Evolutionary conservation across 352 stramenopile species (phyloP), one percentile per base, ranked within the genome.

Genomic region (Saprolegnia parasitica): DNA sequence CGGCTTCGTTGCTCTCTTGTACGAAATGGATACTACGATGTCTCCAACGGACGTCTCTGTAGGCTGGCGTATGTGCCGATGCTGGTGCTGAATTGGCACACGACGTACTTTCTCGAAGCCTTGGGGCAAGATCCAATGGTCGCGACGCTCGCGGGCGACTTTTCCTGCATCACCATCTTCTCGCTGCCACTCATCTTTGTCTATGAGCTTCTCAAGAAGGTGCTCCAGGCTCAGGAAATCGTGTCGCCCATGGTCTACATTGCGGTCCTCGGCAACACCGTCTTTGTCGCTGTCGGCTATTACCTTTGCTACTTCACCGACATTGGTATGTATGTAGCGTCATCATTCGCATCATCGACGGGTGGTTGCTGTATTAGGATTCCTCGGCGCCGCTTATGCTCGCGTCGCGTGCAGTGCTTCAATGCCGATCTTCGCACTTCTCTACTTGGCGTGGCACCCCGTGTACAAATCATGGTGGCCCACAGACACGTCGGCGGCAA

Each of bases 1-100:
- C 46, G 86, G 86, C 0, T 55, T 93, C 8, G 76, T 93, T 37
- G 75, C 90, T 24, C 68, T 96, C 40, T 37, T 24, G 62, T 68
- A 68, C 16, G 47, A 55, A 5, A 2, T 29, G n/a, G 2, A 29
- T 55, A 29, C 24, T 2, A 35, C 29, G 5, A 35, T 35, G 5
- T 35, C 29, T 35, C 29, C 29, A 35, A 35, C 29, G 2, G 2
- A 35, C 10, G 16, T 42, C 29, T 5, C 4, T 46, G 16, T 67
- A 68, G 62, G 62, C 26, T 18, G 26, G 52, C 52, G 62, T 68
- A 58, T 32, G 23, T 68, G 54, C 62, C 62, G 5, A 56, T n/a
- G 8, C 8, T 68, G 23, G 42, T 68, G 20, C 15, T 68, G 32
- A 68, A 68, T 40, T 68, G 29, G 13, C 40, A 68, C 42, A 23